Conservation (phyloP, 163 green algal genomes). For the Smithsoniella earleae region DNA sequence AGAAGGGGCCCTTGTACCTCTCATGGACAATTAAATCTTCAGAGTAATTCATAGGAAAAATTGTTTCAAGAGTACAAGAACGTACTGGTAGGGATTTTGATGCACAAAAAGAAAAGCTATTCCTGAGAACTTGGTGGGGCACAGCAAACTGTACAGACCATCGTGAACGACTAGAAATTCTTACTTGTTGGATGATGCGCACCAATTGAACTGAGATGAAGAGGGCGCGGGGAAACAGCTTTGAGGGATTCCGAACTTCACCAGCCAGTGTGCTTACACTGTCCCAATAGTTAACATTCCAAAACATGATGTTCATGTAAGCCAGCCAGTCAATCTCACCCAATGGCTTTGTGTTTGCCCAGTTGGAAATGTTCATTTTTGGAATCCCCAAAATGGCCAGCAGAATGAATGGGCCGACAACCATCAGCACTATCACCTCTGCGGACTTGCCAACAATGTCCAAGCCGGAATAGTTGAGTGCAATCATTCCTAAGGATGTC, state of each 20-base stretch:
- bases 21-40: too few relatives aligned
- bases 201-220: slow-evolving; percentile 47
- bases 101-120: too few relatives aligned
- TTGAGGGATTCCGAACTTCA: slow-evolving; percentile 67
- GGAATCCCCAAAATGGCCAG: slow-evolving; percentile 57
- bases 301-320: slow-evolving; percentile 90
- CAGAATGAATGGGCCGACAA: slow-evolving; percentile 77
- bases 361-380: slow-evolving; percentile 51
- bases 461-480: slow-evolving; percentile 74
- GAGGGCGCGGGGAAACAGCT: slow-evolving; percentile 80
- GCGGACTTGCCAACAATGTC: slow-evolving; percentile 76
- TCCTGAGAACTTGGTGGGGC: too few relatives aligned
- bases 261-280: slow-evolving; percentile 76
- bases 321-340: slow-evolving; percentile 56
- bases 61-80: too few relatives aligned
- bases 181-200: too few relatives aligned
- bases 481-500: slow-evolving; percentile 58
- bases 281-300: slow-evolving; percentile 92
- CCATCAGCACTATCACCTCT: slow-evolving; percentile 63
- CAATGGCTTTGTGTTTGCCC: slow-evolving; percentile 36
- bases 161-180: too few relatives aligned
- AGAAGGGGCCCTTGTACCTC: too few relatives aligned
- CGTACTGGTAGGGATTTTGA: too few relatives aligned
- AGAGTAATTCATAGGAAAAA: too few relatives aligned
- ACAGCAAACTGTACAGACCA: too few relatives aligned